Base-by-base conservation (phyloP, 208 protist genomes). In the Entamoeba histolytica region DNA sequence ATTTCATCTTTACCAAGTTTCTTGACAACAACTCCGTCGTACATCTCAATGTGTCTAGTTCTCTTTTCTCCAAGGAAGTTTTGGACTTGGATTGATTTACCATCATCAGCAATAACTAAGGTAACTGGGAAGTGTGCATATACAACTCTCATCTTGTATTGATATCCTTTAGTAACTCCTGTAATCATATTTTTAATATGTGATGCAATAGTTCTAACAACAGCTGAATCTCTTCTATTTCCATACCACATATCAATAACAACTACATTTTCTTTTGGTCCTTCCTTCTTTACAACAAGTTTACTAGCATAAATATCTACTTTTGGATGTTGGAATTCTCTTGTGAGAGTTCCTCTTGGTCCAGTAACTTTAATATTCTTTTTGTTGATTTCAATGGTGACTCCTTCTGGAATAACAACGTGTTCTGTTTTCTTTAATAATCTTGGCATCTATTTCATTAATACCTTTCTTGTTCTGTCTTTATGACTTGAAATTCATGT, bases 121-220 rank as follows among this genome's bases (percentile, higher is more conserved):
- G 98, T 98, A 96, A 99, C 99, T 94, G 98, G 99, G 96, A 99
- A 99, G 97, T 99, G 98, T 44, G 98, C 98, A 96, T 99, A 99
- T 93, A 99, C 98, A 94, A 98, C 98, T 93, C 97, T 97, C 96
- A 99, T 98, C 96, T 98, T 99, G 97, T 99, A 99, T 95, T 97
- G 96, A 96, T 97, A 99, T 94, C 99, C 99, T 95, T 98, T 97
- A 93, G 97, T 99, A 92, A 99, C 98, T 95, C 99, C 99, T 92
- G 95, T 98, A 94, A 99, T 98, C 98, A 99, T 98, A 96, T 99
- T 99, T 94, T 97, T 93, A 91, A 99, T 98, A 96, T 98, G 97
- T 47, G 97, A 96, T 93, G 96, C 94, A 91, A 98, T 95, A 87
- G 98, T 99, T 95, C 98, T 97, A 94, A 99, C 96, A 95, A 96